Conservation (phyloP, 805 yeast genomes). For the Pichia ethanolica region DNA sequence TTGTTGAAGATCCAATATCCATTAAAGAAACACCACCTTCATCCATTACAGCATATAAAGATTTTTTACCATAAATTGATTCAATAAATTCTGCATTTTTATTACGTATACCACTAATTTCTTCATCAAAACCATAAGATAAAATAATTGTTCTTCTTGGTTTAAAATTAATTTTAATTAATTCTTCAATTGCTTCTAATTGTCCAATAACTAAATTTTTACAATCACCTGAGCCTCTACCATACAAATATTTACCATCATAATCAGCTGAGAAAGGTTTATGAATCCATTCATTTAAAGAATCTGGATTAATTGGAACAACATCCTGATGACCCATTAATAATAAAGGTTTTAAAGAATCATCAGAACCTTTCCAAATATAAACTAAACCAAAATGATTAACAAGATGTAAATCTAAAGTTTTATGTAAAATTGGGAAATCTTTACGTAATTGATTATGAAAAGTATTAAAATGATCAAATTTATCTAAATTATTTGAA, state of each 20-base stretch:
- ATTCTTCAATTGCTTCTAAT: conserved; percentile 27
- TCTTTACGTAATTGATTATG: conserved; percentile 33
- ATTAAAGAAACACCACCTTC: conserved; percentile 33
- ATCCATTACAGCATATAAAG: conserved; percentile 38
- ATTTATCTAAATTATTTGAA: conserved; percentile 44
- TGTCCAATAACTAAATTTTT: conserved; percentile 38
- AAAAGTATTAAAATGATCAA: conserved; percentile 26
- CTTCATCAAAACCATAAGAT: conserved; percentile 49
- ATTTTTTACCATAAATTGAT: conserved; percentile 34
- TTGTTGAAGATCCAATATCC: conserved; percentile 32
- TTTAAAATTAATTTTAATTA: conserved; percentile 26
- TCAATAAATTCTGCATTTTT: conserved; percentile 31
- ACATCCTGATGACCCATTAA: conserved; percentile 46
- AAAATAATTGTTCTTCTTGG: conserved; percentile 39
- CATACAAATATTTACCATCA: conserved; percentile 33
- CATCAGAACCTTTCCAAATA: conserved; percentile 37
- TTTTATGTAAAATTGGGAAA: conserved; percentile 33
- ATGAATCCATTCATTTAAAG: conserved; percentile 32
- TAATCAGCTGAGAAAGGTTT: conserved; percentile 33
- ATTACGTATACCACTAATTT: conserved; percentile 33
- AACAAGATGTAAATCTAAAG: conserved; percentile 30
- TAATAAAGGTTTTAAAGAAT: conserved; percentile 34
- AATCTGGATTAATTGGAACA: conserved; percentile 39
- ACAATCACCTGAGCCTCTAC: conserved; percentile 37
- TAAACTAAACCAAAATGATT: conserved; percentile 39